Evolutionary conservation across 2,329 filamentous ascomycete species (phyloP).

Genomic region (Botrytis medusae): DNA sequence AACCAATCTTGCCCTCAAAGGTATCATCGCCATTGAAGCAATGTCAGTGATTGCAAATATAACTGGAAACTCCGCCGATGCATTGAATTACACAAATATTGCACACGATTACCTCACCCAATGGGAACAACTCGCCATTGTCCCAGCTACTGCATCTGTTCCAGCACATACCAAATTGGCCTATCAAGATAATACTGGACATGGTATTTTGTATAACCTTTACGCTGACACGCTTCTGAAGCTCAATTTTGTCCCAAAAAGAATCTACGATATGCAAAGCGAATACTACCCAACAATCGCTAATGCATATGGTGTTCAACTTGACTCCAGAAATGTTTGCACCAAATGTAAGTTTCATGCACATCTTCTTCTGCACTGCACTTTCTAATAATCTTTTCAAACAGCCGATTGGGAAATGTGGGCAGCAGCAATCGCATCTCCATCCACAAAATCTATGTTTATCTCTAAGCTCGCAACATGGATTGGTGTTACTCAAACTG

Average conservation of each 20-base stretch:
- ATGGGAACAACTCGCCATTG: conserved; percentile 72
- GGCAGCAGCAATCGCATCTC: conserved; percentile 70
- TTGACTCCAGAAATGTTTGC: conserved; percentile 78
- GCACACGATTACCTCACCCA: conserved; percentile 68
- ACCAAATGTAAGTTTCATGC: conserved; percentile 60
- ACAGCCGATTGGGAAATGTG: conserved; percentile 77
- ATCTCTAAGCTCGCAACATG: conserved; percentile 69
- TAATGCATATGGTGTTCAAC: conserved; percentile 74
- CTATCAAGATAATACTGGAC: conserved; percentile 62
- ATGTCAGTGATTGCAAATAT: conserved; percentile 70
- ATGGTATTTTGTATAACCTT: conserved; percentile 69
- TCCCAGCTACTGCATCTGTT: conserved; percentile 52
- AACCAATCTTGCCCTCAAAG: conserved; percentile 80
- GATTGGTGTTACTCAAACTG: conserved; percentile 71
- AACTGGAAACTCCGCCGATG: conserved; percentile 58
- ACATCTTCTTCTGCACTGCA: background rate
- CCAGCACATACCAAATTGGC: conserved; percentile 72
- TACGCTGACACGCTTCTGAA: conserved; percentile 77
- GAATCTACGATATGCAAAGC: conserved; percentile 76
- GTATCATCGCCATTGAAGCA: conserved; percentile 78
- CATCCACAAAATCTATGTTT: conserved; percentile 62
- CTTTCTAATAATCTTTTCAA: background rate
- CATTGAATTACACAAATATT: conserved; percentile 58
- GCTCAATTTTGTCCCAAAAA: conserved; percentile 72
- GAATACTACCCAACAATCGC: conserved; percentile 72